These are phyloP conservation scores for Thermothelomyces thermophilus DNA, from an alignment of 2,329 filamentous ascomycete species.

Conservation along the genomic window DNA sequence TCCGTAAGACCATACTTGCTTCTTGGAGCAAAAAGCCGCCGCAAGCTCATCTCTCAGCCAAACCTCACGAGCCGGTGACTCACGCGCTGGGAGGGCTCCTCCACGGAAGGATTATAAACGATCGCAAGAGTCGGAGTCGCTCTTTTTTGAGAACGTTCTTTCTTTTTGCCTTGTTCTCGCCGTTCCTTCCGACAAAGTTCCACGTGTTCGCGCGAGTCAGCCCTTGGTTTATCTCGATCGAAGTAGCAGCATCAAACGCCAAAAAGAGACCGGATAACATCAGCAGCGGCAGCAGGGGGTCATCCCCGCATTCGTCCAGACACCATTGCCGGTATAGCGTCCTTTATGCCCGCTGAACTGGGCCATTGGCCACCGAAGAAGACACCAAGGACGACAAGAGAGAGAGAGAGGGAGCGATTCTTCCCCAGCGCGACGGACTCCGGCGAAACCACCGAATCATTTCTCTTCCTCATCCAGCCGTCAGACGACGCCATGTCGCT, in stretches of 20 bases:
- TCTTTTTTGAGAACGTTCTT: neutral
- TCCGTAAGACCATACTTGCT: too few relatives aligned
- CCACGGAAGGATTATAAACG: neutral
- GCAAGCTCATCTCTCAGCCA: neutral
- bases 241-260: too few relatives aligned
- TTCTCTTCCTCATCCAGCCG: neutral
- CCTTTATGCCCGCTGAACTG: neutral
- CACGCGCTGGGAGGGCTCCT: neutral
- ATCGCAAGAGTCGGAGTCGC: too few relatives aligned
- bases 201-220: too few relatives aligned
- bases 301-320: too few relatives aligned
- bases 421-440: neutral
- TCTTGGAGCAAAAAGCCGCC: neutral
- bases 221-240: too few relatives aligned
- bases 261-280: too few relatives aligned
- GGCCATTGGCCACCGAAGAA: neutral
- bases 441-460: neutral
- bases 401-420: neutral
- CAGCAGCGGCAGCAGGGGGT: too few relatives aligned
- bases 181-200: too few relatives aligned
- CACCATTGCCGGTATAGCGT: too few relatives aligned
- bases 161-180: too few relatives aligned
- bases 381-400: neutral
- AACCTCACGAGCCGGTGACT: neutral
- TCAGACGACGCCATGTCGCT: conserved; percentile 9